Evolutionary conservation across 176 grass and related monocot genomes (phyloP), one percentile per base, ranked within the genome.

Genomic region (Triticum monococcum): DNA sequence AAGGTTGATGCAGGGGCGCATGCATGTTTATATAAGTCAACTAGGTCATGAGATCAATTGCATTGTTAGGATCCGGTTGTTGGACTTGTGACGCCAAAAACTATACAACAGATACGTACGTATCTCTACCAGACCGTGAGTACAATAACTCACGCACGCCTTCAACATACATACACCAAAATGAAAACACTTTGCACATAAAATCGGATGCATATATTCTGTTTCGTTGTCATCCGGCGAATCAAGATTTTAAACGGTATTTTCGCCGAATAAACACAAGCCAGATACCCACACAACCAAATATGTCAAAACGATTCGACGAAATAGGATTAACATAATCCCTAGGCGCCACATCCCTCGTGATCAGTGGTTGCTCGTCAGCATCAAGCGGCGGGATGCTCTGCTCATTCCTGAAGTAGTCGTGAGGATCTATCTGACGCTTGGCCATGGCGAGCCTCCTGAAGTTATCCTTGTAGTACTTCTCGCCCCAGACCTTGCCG

Each of bases 371-470:
- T 6, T 73, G 38, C 6, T 57, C 54, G 0, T 16, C 23, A 52
- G 48, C 48, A 24, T 23, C 40, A 28, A 75, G 72, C 16, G 72
- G 41, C 23, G 72, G 72, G 72, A 75, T 75, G 41, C 72, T 75
- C 40, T 75, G 72, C 41, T 75, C 72, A 24, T 18, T 48, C 6
- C 23, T 75, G 72, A 75, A 75, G 23, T 75, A 48, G 41, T 75
- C 41, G 5, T 16, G 3, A 1, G 72, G 41, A 5, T 75, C 72
- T 2, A 75, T 75, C 72, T 48, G 1, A 17, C 12, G 40, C 12
- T 75, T 75, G 40, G n/a, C 70, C 70, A 73, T 73, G n/a, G 70
- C 37, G 36, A 72, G 37, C 70, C 70, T 43, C n/a, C 11, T 72
- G 12, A 43, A 72, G 22, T 72, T 43, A 13, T 11, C 37, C 20